These are phyloP conservation scores for Glycyrrhiza uralensis DNA, from an alignment of 306 rosid species.

Conservation along the genomic window DNA sequence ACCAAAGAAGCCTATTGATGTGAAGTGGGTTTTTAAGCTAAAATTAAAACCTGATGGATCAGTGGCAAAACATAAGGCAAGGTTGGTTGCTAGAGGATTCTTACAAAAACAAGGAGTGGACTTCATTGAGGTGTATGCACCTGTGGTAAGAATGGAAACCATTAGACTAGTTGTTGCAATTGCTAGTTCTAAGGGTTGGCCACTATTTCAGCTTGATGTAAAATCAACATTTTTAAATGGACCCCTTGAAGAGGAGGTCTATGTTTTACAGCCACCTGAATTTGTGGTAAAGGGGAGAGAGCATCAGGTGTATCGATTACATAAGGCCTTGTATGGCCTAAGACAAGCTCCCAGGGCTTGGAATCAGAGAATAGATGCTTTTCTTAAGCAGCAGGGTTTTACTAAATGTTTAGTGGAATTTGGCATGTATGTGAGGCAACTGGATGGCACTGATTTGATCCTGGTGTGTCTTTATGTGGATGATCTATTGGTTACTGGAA, in stretches of 20 bases:
- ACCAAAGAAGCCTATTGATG: not conserved
- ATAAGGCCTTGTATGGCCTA: not conserved
- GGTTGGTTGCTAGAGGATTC: too few species aligned
- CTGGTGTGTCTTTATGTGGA: not conserved
- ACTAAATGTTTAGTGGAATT: not conserved
- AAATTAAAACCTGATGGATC: not conserved
- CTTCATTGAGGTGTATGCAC: too few species aligned
- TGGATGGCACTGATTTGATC: not conserved
- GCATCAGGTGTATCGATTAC: not conserved
- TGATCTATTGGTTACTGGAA: not conserved
- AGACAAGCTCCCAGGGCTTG: not conserved
- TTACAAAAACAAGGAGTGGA: too few species aligned
- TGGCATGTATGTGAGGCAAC: not conserved
- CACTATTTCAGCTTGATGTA: too few species aligned
- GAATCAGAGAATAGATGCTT: not conserved
- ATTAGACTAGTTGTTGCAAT: too few species aligned
- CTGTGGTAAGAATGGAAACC: too few species aligned
- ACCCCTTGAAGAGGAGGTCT: not conserved
- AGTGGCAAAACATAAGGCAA: not conserved
- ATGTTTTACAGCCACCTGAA: not conserved
- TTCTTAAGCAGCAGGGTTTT: not conserved
- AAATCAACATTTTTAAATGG: too few species aligned
- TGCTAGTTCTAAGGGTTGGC: too few species aligned
- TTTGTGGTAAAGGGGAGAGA: not conserved
- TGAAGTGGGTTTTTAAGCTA: not conserved